Evolutionary conservation across 2,329 filamentous ascomycete species (phyloP).

Genomic region (Xylariaceae sp.): DNA sequence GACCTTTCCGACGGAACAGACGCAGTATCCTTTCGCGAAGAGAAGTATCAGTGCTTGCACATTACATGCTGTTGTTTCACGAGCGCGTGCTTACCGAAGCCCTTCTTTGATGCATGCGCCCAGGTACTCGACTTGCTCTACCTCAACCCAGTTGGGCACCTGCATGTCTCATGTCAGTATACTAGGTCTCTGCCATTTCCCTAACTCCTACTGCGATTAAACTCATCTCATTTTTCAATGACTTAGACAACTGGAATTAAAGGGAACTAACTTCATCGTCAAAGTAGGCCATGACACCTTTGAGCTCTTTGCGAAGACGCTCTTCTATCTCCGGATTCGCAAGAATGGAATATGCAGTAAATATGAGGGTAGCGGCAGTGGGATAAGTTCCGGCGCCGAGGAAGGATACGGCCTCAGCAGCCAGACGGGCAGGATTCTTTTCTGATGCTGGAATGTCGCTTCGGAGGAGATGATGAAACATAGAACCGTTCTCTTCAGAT

Average conservation of each 20-base stretch:
- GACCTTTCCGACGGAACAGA: constrained; percentile 18
- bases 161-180: neutral
- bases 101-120: constrained; percentile 22
- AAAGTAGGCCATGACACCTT: constrained; percentile 10
- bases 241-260: too few relatives aligned
- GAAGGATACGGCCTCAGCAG: constrained; percentile 18
- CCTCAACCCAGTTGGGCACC: constrained; percentile 15
- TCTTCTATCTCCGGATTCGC: constrained; percentile 14
- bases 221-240: too few relatives aligned
- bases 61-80: neutral
- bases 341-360: constrained; percentile 22
- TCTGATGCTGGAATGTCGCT: constrained; percentile 21
- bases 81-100: constrained; percentile 5
- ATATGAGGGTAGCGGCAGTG: constrained; percentile 15
- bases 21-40: neutral
- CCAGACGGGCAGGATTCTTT: constrained; percentile 17
- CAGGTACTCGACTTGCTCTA: constrained; percentile 23
- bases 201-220: too few relatives aligned
- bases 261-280: neutral
- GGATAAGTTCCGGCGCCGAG: constrained; percentile 21
- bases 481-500: constrained; percentile 5
- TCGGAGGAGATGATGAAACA: constrained; percentile 24
- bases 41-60: neutral
- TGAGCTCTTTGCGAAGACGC: constrained; percentile 20
- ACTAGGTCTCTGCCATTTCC: too few relatives aligned